Percentiles rank a stretch among this genome's conserved stretches.
These are phyloP conservation scores for Cyberlindnera mycetangii DNA, from an alignment of 805 yeast species.

Conservation along the genomic window DNA sequence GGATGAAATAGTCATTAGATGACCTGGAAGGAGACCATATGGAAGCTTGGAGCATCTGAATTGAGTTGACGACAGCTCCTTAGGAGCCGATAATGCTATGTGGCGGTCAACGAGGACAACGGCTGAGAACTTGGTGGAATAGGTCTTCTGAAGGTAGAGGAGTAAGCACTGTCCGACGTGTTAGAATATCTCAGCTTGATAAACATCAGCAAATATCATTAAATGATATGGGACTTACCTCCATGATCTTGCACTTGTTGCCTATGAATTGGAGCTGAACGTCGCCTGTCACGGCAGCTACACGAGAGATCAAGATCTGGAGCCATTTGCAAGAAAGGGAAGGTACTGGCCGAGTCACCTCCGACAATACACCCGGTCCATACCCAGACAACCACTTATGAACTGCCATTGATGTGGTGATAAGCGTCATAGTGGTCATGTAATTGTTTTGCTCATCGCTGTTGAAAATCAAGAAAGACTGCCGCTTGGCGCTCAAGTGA, in stretches of 20 bases:
- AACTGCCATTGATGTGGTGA: slow-evolving; percentile 2
- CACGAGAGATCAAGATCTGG: slow-evolving; percentile 3
- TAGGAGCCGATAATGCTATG: slow-evolving; percentile 2
- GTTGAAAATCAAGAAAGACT: neutral
- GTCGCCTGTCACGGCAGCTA: slow-evolving; percentile 11
- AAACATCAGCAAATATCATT: no score
- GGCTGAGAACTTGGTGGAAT: neutral
- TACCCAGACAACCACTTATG: slow-evolving; percentile 10
- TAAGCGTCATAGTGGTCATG: neutral
- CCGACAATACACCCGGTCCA: slow-evolving; percentile 2
- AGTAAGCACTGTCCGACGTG: neutral
- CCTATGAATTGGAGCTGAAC: slow-evolving; percentile 5
- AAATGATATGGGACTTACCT: no score
- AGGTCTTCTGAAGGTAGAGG: slow-evolving; percentile 2
- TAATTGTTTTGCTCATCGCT: neutral
- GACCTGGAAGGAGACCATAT: slow-evolving; percentile 5
- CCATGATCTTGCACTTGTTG: neutral
- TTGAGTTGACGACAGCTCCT: neutral
- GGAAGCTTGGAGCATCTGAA: slow-evolving; percentile 5
- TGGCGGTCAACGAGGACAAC: slow-evolving; percentile 5
- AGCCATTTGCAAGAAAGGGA: neutral
- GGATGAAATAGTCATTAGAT: neutral
- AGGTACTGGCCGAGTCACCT: neutral
- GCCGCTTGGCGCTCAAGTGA: neutral
- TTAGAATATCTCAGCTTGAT: no score